Conservation (phyloP, 2,329 filamentous ascomycete species). For the Blastomyces percursus region DNA sequence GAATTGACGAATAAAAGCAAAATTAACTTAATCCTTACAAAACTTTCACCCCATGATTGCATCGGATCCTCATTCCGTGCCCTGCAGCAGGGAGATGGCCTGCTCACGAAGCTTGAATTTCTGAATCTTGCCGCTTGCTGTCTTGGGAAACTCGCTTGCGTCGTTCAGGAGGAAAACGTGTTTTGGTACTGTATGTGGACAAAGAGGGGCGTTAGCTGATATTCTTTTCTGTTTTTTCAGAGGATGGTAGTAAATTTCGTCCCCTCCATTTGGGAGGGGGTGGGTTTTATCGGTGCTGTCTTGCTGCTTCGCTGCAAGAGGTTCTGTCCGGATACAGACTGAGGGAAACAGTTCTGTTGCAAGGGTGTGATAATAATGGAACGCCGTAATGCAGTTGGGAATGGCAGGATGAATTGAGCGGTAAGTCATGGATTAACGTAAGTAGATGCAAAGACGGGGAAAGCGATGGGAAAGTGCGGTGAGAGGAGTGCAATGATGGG, state of each 20-base stretch:
- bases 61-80: slow-evolving; percentile 15
- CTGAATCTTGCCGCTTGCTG: slow-evolving; percentile 91
- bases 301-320: background rate
- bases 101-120: slow-evolving; percentile 74
- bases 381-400: background rate
- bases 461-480: background rate
- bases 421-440: background rate
- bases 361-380: background rate
- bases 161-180: slow-evolving; percentile 67
- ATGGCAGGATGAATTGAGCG: background rate
- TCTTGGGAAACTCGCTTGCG: slow-evolving; percentile 71
- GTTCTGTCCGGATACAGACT: background rate
- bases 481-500: background rate
- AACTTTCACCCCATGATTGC: too few species aligned
- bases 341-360: background rate
- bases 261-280: background rate
- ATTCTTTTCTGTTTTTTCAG: background rate
- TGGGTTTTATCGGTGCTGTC: background rate
- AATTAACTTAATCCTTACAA: background rate
- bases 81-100: slow-evolving; percentile 42
- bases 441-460: background rate
- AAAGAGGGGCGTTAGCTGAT: background rate
- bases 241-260: background rate
- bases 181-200: slow-evolving; percentile 52
- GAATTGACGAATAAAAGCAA: too few species aligned